Base-by-base conservation (phyloP, 345 rosid species). In the Moricandia arvensis region DNA sequence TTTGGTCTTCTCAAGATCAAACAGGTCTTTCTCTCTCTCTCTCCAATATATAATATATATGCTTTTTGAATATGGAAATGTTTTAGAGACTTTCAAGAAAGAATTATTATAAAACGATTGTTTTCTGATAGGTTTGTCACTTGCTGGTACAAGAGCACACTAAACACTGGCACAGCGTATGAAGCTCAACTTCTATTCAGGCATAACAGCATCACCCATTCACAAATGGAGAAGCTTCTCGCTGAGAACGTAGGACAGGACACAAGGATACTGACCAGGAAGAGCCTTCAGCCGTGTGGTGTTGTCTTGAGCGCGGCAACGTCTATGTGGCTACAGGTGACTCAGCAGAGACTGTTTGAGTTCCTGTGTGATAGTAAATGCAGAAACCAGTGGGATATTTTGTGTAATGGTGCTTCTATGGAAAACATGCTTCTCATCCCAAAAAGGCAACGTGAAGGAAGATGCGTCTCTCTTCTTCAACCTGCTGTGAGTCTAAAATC, bases 361-460 rank as follows among this genome's bases (percentile, higher is more conserved):
- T 91, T 86, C 75, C 76, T 91, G 66, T 73, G 88, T 17, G 73
- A 86, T 35, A 84, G 83, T 59, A 79, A 66, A 47, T 41, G 49
- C 21, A 84, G 93, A 80, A 80, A 80, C 62, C 78, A 84, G 55
- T 85, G 96, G 93, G 91, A 89, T 68, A 83, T 87, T 51, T 71
- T 88, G 68, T 83, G 83, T 51, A 78, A 73, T 37, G 84, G 85
- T 5, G 87, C 84, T 47, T 45, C 75, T 7, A 77, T 88, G 86
- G 85, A 81, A 18, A 84, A 72, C 79, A 79, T 83, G 73, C 79
- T 78, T 63, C 82, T 79, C 26, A 67, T 87, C 27, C 71, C 84
- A 60, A 86, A 84, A 76, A 85, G 24, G 24, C 24, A 21, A 21
- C 24, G 24, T 21, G 24, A 21, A 21, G 24, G 24, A 21, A 21